Base-by-base conservation (phyloP, 192 early-diverging fungal genomes). In the Mortierella antarctica region DNA sequence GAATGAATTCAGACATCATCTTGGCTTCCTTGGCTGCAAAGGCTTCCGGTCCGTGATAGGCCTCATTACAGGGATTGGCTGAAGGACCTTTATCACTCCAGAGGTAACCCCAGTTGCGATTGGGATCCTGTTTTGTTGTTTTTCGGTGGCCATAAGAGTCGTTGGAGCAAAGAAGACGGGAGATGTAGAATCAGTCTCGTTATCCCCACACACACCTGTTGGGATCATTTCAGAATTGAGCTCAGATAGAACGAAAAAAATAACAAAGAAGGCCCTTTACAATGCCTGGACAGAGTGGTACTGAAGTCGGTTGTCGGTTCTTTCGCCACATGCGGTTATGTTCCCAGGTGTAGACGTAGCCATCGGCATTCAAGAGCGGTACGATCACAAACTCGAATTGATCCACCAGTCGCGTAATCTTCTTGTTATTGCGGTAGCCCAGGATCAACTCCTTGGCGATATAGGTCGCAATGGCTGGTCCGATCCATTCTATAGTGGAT, bases 291-390 rank as follows among this genome's bases (percentile, higher is more conserved):
- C 76, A 83, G 18, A 68, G 59, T 0, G 66, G 64, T 46, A 71
- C 17, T 13, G 57, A 62, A 12, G 72, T 85, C 41, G 86, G 71
- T 53, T 87, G 84, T 31, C 86, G 74, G 41, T 83, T 87, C 58
- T 87, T 87, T 39, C 86, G 76, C 86, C 86, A 87, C 86, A 85
- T 72, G 4, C 76, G 76, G 58, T 79, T 79, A 13, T 60, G 31
- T 52, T 79, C 76, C 74, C 76, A 79, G 7, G 86, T 75, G 41
- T 75, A 87, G 47, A 59, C 77, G 58, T 85, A 87, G 9, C 86
- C 86, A 57, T 87, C 86, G 21, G 83, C 82, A 62, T 87, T 87
- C 48, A 85, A 44, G 2, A 87, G 76, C 7, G 86, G 86, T 2
- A 87, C 75, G 44, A 87, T 70, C 18, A 70, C 17, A 57, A 76